Percentiles rank a stretch among this genome's conserved stretches.
Evolutionary conservation across 169 alveolate species (phyloP).

Genomic region (Plasmodium sp.): DNA sequence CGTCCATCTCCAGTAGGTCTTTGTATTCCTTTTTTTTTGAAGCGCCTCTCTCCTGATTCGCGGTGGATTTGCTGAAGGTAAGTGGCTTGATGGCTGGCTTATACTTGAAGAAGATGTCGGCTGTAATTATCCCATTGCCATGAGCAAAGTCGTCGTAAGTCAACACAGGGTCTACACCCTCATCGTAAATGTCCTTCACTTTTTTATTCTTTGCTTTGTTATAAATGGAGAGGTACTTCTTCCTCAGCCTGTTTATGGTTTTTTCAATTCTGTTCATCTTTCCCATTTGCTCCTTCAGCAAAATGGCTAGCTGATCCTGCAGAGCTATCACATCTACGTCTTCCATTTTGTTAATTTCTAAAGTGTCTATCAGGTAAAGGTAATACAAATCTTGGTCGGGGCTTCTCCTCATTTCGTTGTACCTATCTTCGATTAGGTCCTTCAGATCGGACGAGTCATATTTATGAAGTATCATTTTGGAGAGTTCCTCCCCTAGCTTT

Average conservation of each 20-base stretch:
- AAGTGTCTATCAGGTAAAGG: neutral
- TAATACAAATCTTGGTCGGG: neutral
- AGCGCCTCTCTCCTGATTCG: neutral
- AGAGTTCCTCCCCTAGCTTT: neutral
- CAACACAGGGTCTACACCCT: neutral
- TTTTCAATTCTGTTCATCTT: neutral
- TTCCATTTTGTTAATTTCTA: neutral
- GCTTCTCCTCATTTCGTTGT: slow-evolving; percentile 20
- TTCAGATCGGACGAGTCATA: slow-evolving; percentile 9
- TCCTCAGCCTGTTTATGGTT: neutral
- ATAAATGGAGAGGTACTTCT: neutral
- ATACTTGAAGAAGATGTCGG: slow-evolving; percentile 38
- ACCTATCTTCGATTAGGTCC: slow-evolving; percentile 32
- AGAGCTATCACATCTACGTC: neutral
- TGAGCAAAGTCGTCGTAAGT: slow-evolving; percentile 27
- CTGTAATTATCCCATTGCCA: slow-evolving; percentile 19
- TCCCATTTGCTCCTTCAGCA: neutral
- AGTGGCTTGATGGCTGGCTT: neutral
- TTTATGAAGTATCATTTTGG: neutral
- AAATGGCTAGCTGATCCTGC: neutral
- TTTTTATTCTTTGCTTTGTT: neutral
- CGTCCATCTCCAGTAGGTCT: slow-evolving; percentile 1
- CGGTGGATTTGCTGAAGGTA: neutral
- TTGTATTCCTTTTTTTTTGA: neutral
- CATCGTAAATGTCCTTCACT: neutral